Evolutionary conservation across 306 rosid genomes (phyloP), one percentile per base, ranked within the genome.

Genomic region (Corylus avellana): DNA sequence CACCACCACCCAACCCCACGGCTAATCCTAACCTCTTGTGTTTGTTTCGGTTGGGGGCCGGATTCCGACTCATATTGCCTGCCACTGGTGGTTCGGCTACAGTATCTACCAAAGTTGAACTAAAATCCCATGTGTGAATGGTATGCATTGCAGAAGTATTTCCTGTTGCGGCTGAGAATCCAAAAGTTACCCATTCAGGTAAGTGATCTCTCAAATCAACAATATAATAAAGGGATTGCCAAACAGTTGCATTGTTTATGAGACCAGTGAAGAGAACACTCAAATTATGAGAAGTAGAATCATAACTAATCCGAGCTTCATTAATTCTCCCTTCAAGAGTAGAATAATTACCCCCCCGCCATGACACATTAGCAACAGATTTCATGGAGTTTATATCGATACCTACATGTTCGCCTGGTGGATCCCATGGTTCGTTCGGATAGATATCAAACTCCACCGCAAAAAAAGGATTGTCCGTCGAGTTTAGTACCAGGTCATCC

Each of bases 131-230:
- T 42, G 46, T 42, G 8, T 1, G 8, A 6, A 42, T 42, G 46
- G 54, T 6, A 6, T 76, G 79, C 8, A 16, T 17, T 12, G 48
- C 10, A 3, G 71, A 20, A 3, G 0, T 0, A 27, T 13, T 0
- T 39, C 72, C 72, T 22, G 63, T 63, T 29, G 73, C 22, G 12
- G 79, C 73, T 17, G 79, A 84, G 79, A 87, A 78, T 46, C 90
- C 87, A n/a, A 84, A 25, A 11, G 69, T 76, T 59, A 87, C 88
- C 2, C 13, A 12, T 44, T 78, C 79, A 0, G 85, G 80, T 17
- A 89, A 47, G 50, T 18, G 0, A 5, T 39, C 8, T 20, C 81
- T 83, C 4, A 87, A 56, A 71, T 89, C 78, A 50, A 85, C 74
- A 1, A 1, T 18, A 25, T 10, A 13, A 3, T 67, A 17, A 42